Base-by-base conservation (phyloP, 2,329 filamentous ascomycete genomes). In the Xylariales sp. region DNA sequence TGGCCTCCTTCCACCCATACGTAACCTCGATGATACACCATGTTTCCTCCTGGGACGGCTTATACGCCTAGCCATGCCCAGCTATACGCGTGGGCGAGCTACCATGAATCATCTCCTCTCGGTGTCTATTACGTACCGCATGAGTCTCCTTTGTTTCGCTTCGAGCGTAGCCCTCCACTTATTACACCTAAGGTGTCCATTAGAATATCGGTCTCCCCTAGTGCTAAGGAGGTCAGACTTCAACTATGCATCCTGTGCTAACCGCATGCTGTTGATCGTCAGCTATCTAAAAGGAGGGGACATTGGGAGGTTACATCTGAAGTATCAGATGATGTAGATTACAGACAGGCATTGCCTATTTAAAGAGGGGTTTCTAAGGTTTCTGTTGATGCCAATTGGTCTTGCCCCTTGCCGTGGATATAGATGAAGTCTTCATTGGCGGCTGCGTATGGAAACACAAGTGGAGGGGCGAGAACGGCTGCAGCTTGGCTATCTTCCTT, bases 311-410 rank as follows among this genome's bases (percentile, higher is more conserved):
- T 74, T 74, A 65, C 74, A 76, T 75, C 57, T 49, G 59, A 34
- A 46, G 67, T 64, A 71, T 76, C 75, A 76, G 61, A 74, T 76
- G 75, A 76, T 71, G 62, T 53, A 16, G 39, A 56, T 23, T 48
- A 53, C 67, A 69, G 71, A 70, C 69, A 74, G 68, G 71, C 71
- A 74, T 62, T 64, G n/a, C 63, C 54, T 60, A 62, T 49, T 55
- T 43, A 63, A 57, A 59, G 68, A 72, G 71, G 70, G 72, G 64
- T 58, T 57, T 46, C 58, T 46, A 67, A 55, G 28, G 64, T 57
- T 66, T 61, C 54, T 68, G 41, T 64, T 61, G 57, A 45, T 71
- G 64, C 57, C 50, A 67, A 68, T 71, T 61, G 54, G 68, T 50
- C 64, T 70, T 54, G 36, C 14, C 43, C 69, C 59, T 59, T 53